Evolutionary conservation across 495 filamentous ascomycete species (phyloP), one percentile per base, ranked within the genome.

Genomic region (Gamarada debralockiae): DNA sequence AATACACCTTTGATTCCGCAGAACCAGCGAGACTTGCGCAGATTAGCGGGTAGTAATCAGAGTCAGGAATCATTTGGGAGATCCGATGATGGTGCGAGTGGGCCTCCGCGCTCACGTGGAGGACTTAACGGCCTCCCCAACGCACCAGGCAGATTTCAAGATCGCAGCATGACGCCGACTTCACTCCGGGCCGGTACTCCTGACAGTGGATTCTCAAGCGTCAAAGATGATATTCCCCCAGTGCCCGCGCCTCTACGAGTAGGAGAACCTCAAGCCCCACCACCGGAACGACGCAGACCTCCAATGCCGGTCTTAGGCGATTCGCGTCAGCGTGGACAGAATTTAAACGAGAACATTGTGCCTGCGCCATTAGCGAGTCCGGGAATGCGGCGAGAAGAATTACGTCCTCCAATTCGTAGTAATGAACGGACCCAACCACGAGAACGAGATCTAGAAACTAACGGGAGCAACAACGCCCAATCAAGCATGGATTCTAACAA

Each of bases 41-140:
- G 70, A 57, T 54, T 79, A 23, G 73, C 70, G 14, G 68, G 68
- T 1, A 69, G 66, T 50, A 81, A 79, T 59, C 72, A 73, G 53
- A 82, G 78, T 57, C 77, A 79, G 53, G 80, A 83, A 29, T 80
- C 78, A 3, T 69, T 81, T 37, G 68, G 69, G 12, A 73, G 71
- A 46, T 73, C 72, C 37, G 73, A 79, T 47, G 79, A 80, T 59
- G 60, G 22, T 21, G 53, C 48, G 12, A 77, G 71, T 46, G 47
- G 77, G 5, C 72, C 74, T 18, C 77, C 76, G 6, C 69, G 72
- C 3, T 76, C 76, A 3, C 70, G 77, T 9, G 71, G 71, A 12
- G 76, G 75, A 3, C 53, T 70, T 41, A 63, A 70, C 13, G 73
- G 73, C 8, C 48, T 62, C 10, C 55, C 57, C 15, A 61, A 62